These are phyloP conservation scores for Populus hybrid DNA, from an alignment of 441 rosid genomes.

Conservation along the genomic window DNA sequence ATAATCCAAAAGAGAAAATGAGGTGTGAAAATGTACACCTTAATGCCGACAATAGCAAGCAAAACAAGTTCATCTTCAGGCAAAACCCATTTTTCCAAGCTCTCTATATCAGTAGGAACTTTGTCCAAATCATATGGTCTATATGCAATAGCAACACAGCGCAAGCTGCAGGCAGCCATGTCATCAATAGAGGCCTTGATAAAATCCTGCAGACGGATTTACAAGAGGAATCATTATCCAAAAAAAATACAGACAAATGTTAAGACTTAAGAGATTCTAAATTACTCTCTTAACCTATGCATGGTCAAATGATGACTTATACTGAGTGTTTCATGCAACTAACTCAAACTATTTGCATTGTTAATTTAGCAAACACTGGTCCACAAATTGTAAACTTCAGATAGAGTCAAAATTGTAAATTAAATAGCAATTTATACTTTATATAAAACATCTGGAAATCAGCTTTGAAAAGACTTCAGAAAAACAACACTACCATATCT, in stretches of 20 bases:
- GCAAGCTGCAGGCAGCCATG: conserved; percentile 89
- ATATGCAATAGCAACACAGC: conserved; percentile 95
- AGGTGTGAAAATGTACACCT: conserved; percentile 45
- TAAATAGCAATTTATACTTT: not conserved
- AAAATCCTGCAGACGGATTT: conserved; percentile 50
- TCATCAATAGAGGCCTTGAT: conserved; percentile 68
- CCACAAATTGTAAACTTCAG: no score
- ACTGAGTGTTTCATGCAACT: not conserved
- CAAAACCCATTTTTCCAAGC: conserved; percentile 65
- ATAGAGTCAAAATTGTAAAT: not conserved
- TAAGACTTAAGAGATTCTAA: conserved; percentile 10
- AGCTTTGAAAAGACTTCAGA: not conserved
- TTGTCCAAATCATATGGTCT: conserved; percentile 54
- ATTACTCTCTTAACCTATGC: not conserved
- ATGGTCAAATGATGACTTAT: not conserved
- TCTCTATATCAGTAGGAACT: conserved; percentile 71
- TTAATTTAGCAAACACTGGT: no score
- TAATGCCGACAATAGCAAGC: conserved; percentile 94
- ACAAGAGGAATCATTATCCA: conserved; percentile 4
- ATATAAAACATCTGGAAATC: not conserved
- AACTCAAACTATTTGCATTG: no score
- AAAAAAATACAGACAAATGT: not conserved
- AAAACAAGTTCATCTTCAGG: conserved; percentile 88
- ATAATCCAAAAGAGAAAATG: not conserved
- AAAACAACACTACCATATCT: conserved; percentile 46